phyloP scores from a whole-genome alignment of 139 green algal genomes.

The Micractinium conductrix region DNA sequence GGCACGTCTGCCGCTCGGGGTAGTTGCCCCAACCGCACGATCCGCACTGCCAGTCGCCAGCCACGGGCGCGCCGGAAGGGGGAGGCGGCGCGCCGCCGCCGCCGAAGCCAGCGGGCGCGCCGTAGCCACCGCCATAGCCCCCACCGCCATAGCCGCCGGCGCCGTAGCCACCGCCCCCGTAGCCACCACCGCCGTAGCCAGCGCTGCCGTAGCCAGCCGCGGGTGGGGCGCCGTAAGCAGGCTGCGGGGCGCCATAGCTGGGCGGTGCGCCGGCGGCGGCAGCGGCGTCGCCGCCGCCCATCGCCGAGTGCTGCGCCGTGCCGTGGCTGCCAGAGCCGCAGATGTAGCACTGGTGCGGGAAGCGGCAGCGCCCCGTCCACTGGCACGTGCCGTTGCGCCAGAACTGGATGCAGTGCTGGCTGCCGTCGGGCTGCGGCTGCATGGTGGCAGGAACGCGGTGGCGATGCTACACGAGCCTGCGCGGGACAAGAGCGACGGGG shows the following conservation, averaged over 20 bases:
- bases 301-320: slow-evolving; percentile 26
- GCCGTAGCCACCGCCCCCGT: neutral
- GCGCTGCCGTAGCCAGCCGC: neutral
- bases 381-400: slow-evolving; percentile 26
- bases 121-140: neutral
- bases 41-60: slow-evolving; percentile 25
- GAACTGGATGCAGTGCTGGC: slow-evolving; percentile 35
- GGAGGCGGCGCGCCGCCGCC: neutral
- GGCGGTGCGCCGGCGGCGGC: neutral
- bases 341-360: slow-evolving; percentile 36
- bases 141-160: neutral
- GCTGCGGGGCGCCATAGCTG: neutral
- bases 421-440: slow-evolving; percentile 22
- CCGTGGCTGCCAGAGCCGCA: slow-evolving; percentile 22
- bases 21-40: slow-evolving; percentile 21
- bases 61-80: neutral
- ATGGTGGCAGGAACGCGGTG: no score
- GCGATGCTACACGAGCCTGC: no score
- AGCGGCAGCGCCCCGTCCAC: slow-evolving; percentile 31
- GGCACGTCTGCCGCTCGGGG: slow-evolving; percentile 15
- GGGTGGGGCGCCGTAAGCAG: neutral
- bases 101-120: neutral
- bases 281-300: neutral
- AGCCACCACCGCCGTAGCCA: no score
- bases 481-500: no score